Evolutionary conservation across 176 grass and related monocot species (phyloP).

Genomic region (Zoysia japonica): DNA sequence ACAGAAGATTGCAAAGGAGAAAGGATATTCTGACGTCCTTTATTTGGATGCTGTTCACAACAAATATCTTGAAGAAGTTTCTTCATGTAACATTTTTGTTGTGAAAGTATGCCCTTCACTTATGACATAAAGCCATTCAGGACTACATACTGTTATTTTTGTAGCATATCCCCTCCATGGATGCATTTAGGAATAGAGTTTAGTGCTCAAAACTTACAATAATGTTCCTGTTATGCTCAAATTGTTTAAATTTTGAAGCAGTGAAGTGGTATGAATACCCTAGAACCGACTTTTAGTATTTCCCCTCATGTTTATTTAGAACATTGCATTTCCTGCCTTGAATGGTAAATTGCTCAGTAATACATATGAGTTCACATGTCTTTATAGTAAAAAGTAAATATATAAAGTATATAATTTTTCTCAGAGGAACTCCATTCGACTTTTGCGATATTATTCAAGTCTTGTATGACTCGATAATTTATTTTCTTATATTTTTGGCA

Average conservation of each 20-base stretch:
- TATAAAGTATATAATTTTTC: not conserved
- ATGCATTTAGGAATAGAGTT: conserved; percentile 23
- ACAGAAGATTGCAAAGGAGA: conserved; percentile 76
- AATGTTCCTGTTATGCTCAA: not conserved
- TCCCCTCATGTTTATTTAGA: not conserved
- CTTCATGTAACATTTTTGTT: conserved; percentile 89
- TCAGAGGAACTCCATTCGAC: not conserved
- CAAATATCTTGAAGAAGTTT: conserved; percentile 93
- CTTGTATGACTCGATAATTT: not conserved
- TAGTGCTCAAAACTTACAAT: not conserved
- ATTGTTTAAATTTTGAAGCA: not conserved
- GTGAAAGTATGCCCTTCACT: conserved; percentile 65
- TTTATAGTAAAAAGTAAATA: not conserved
- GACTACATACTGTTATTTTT: not conserved
- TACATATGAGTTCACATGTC: not conserved
- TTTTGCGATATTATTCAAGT: not conserved
- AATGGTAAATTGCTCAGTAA: not conserved
- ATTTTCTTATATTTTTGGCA: conserved; percentile 20
- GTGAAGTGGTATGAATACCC: not conserved
- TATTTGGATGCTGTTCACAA: conserved; percentile 85
- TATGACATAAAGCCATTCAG: not conserved
- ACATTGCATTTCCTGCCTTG: not conserved
- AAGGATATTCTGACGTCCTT: conserved; percentile 89
- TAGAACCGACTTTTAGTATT: not conserved
- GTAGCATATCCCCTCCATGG: conserved; percentile 4